phyloP scores from a whole-genome alignment of 208 protist species.

The Zelonia costaricensis region DNA sequence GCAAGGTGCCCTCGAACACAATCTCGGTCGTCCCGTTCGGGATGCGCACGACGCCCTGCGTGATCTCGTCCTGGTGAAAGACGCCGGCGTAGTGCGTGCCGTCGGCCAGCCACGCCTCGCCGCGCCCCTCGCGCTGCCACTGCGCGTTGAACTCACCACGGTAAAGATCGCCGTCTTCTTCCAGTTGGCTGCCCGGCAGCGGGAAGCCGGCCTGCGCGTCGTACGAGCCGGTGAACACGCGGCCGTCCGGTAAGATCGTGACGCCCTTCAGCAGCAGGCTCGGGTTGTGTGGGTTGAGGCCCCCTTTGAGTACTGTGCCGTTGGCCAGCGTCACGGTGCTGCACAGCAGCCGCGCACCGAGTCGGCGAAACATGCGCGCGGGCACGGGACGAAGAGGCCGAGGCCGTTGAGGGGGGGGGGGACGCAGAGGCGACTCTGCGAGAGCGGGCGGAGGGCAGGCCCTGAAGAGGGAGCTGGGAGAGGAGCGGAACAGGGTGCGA shows the following conservation, averaged over 20 bases:
- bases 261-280: slow-evolving; percentile 62
- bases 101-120: slow-evolving; percentile 87
- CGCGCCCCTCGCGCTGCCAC: slow-evolving; percentile 88
- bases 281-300: slow-evolving; percentile 50
- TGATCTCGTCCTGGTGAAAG: slow-evolving; percentile 79
- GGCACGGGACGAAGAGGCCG: too few relatives aligned
- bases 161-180: slow-evolving; percentile 92
- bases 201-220: slow-evolving; percentile 62
- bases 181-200: slow-evolving; percentile 69
- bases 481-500: too few relatives aligned
- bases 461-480: too few relatives aligned
- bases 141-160: slow-evolving; percentile 76
- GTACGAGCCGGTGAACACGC: slow-evolving; percentile 77
- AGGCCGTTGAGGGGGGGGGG: too few relatives aligned
- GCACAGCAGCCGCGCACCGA: slow-evolving; percentile 26
- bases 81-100: slow-evolving; percentile 83
- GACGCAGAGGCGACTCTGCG: not conserved
- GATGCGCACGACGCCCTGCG: slow-evolving; percentile 86
- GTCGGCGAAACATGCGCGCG: slow-evolving; percentile 27
- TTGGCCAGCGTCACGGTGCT: slow-evolving; percentile 59
- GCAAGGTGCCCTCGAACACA: slow-evolving; percentile 78
- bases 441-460: not conserved
- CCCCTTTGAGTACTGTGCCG: slow-evolving; percentile 71
- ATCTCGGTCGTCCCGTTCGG: slow-evolving; percentile 84
- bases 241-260: slow-evolving; percentile 75